These are phyloP conservation scores for Chlamydomonas eustigma DNA, from an alignment of 139 green algal species.

Conservation along the genomic window DNA sequence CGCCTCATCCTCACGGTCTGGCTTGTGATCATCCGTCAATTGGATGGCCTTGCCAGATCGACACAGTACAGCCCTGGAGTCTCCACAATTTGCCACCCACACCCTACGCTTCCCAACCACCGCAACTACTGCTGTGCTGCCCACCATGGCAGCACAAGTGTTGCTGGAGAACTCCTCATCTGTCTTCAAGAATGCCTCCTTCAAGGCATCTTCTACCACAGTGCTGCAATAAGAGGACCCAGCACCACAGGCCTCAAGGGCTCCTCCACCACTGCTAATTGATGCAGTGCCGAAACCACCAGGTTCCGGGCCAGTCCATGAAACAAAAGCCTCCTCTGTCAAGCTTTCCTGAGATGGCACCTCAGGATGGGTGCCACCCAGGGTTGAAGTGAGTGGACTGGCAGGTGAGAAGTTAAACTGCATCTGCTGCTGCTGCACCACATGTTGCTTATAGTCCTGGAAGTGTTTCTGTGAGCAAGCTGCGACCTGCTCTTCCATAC, in stretches of 20 bases:
- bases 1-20: conserved; percentile 10
- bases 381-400: too few species aligned
- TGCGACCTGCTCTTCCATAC: too few species aligned
- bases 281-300: background rate
- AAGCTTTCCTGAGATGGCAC: background rate
- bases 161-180: conserved; percentile 59
- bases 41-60: conserved; percentile 42
- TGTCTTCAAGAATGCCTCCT: conserved; percentile 50
- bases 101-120: conserved; percentile 49
- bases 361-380: too few species aligned
- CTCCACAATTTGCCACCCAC: conserved; percentile 69
- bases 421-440: too few species aligned
- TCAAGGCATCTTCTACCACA: conserved; percentile 48
- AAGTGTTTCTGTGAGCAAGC: too few species aligned
- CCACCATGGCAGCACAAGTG: conserved; percentile 58
- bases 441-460: too few species aligned
- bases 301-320: background rate
- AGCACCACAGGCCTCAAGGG: background rate
- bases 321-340: background rate
- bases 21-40: conserved; percentile 65
- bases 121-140: conserved; percentile 75
- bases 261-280: background rate
- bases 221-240: background rate
- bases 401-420: too few species aligned
- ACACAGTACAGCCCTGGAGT: conserved; percentile 65